Base-by-base conservation (phyloP, 192 early-diverging fungal species). In the Umbelopsis sp. region DNA sequence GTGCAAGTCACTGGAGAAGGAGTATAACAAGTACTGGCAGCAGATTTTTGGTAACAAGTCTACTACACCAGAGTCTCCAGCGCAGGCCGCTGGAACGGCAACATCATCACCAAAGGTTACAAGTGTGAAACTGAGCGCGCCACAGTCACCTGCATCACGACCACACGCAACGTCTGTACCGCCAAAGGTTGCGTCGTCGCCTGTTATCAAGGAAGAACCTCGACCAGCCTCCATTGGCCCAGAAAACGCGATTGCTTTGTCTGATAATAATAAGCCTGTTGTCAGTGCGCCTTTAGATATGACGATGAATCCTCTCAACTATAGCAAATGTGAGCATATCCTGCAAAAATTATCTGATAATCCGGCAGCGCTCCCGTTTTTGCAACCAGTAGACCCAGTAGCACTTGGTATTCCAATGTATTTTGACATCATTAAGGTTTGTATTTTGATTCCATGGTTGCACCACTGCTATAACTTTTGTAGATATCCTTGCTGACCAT, bases 361-460 rank as follows among this genome's bases (percentile, higher is more conserved):
- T 21, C 74, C 70, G 25, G 70, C 46, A 37, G 71, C 90, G 12
- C 87, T 88, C 23, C 89, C 90, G 33, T 94, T 94, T 66, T 78
- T 88, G 66, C 82, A 89, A 61, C 95, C 97, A 7, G 96, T 99
- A 21, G 89, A 91, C 80, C 89, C 91, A 13, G 80, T 91, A 27
- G 77, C 75, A 3, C 74, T 87, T 18, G 83, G 81, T 22, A 90
- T 92, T 46, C 92, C 92, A 0, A 79, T 79, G 3, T 94, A 94
- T 58, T 84, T 83, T 22, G 71, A 82, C 18, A 70, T 94, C 41
- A 85, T 94, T 46, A 88, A 89, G 74, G 72, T 74, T 41, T 58
- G 46, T 1, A 20, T 30, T 33, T 27, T 33, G 7, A 37, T 13
- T 11, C 1, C 52, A 35, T 35, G 21, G 23, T 21, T 12, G 18